Base-by-base conservation (phyloP, 305 asterid species). In the Fraxinus sp. region DNA sequence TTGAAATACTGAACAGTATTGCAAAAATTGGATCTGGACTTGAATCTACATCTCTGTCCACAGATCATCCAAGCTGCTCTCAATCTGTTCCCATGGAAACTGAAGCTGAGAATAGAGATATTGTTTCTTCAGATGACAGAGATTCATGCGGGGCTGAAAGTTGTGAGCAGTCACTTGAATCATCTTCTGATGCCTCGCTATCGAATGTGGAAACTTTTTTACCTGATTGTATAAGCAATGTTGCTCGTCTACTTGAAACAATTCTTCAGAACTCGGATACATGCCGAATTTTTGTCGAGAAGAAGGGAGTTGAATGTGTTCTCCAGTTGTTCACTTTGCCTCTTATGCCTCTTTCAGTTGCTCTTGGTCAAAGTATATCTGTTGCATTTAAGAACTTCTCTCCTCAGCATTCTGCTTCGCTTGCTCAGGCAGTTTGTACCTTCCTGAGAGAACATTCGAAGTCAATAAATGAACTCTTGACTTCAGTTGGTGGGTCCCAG, bases 201-300 rank as follows among this genome's bases (percentile, higher is more conserved):
- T 84, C 70, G 41, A 91, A 92, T 66, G 84, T 87, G 26, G 97
- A 93, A 81, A 86, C 95, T 26, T 95, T 88, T 90, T 92, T 97
- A 88, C 99, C 98, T 84, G 99, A 92, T 84, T 97, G 93, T 85
- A 84, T 95, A 77, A 87, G 91, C 92, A 93, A 95, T 87, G 95
- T 89, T 87, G 94, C 97, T 83, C 98, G 97, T 73, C 96, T 97
- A 68, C 97, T 97, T 84, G 99, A 97, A 89, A 90, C 97, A 22
- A 86, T 97, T 85, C 94, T 97, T 86, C 99, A 97, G 79, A 97
- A 97, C 86, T 92, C 98, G 82, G 99, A 95, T 86, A 92, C 95
- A 39, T 97, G 99, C 91, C 94, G 99, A 59, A 93, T 97, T 79
- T 97, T 97, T 83, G 92, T 95, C 76, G 98, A 97, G 89, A 97